phyloP scores from a whole-genome alignment of 108 stramenopile genomes.

The Fragilaria crotonensis region DNA sequence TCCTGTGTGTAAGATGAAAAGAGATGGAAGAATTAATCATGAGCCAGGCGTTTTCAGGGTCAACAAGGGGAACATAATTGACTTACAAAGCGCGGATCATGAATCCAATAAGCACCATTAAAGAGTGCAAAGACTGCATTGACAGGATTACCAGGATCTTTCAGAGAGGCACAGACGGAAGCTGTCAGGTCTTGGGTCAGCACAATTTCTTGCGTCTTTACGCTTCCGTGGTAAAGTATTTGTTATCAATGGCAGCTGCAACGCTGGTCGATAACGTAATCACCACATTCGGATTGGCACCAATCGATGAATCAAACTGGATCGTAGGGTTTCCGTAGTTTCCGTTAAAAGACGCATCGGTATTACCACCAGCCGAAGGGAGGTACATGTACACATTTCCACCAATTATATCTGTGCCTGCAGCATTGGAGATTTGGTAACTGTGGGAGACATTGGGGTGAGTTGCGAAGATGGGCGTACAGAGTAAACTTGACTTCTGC shows the following conservation, averaged over 20 bases:
- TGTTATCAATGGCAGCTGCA: not conserved
- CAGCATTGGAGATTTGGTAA: not conserved
- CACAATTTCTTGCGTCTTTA: not conserved
- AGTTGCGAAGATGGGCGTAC: not conserved
- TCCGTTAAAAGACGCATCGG: not conserved
- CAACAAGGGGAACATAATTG: not conserved
- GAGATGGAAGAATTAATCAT: not conserved
- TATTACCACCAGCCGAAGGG: not conserved
- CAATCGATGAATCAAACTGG: not conserved
- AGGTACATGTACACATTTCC: not conserved
- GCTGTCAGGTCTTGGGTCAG: not conserved
- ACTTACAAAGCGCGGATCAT: conserved; percentile 23
- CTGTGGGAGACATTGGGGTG: not conserved
- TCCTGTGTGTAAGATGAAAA: not conserved
- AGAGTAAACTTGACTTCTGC: not conserved
- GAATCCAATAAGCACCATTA: conserved; percentile 7
- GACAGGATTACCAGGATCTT: not conserved
- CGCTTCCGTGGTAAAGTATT: not conserved
- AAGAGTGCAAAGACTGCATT: conserved; percentile 4
- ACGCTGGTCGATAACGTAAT: not conserved
- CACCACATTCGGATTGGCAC: not conserved
- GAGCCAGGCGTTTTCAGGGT: not conserved
- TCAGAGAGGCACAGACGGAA: not conserved
- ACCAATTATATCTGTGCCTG: not conserved
- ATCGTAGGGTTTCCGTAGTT: not conserved